Conservation (phyloP, 139 green algal genomes). For the Micromonas pusilla region DNA sequence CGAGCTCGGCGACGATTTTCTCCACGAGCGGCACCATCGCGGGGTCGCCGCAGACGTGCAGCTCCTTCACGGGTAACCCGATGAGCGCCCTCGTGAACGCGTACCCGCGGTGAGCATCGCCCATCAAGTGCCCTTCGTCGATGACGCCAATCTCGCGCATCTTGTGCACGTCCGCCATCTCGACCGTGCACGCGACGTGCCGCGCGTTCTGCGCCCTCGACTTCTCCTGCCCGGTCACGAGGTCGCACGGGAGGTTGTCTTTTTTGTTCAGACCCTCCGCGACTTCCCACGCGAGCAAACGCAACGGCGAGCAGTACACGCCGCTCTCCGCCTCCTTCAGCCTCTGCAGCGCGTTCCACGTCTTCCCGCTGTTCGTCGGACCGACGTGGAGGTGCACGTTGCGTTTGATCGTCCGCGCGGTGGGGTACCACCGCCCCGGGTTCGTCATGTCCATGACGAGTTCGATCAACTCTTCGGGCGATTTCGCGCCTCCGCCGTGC, state of each 20-base stretch:
- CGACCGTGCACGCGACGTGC: slow-evolving; percentile 88
- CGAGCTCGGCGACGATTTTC: slow-evolving; percentile 34
- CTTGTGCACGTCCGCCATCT: slow-evolving; percentile 70
- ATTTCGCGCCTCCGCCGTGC: too few relatives aligned
- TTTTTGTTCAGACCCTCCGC: slow-evolving; percentile 53
- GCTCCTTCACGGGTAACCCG: slow-evolving; percentile 48
- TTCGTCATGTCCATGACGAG: slow-evolving; percentile 19
- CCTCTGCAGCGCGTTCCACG: slow-evolving; percentile 66
- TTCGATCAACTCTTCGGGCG: neutral
- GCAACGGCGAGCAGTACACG: slow-evolving; percentile 87
- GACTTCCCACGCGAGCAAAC: slow-evolving; percentile 89
- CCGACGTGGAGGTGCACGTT: slow-evolving; percentile 84
- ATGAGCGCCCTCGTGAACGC: slow-evolving; percentile 86
- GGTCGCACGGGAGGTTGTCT: slow-evolving; percentile 47
- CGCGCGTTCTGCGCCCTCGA: slow-evolving; percentile 56
- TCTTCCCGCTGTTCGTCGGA: slow-evolving; percentile 97
- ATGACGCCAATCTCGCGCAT: slow-evolving; percentile 84
- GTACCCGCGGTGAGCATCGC: slow-evolving; percentile 74
- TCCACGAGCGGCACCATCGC: slow-evolving; percentile 67
- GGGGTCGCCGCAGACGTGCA: slow-evolving; percentile 92
- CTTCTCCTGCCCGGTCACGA: slow-evolving; percentile 80
- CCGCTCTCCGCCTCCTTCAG: slow-evolving; percentile 45
- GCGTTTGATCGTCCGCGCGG: slow-evolving; percentile 68
- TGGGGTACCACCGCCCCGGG: slow-evolving; percentile 60
- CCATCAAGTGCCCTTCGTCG: slow-evolving; percentile 94